Evolutionary conservation across 1,139 yeast genomes (phyloP), one percentile per base, ranked within the genome.

Genomic region (Hanseniaspora uvarum): DNA sequence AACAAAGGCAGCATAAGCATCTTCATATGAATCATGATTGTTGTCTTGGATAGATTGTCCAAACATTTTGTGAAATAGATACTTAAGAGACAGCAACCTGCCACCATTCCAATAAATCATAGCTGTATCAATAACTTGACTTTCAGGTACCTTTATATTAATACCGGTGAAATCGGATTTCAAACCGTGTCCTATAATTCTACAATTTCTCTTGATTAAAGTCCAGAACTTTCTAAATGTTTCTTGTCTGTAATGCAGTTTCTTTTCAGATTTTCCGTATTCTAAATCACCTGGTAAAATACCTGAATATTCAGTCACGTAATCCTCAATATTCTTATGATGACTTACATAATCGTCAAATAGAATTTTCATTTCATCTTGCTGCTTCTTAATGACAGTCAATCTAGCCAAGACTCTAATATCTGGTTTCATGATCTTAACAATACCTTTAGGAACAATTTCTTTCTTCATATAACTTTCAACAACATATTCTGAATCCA

Each of bases 1-100:
- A 52, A 79, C 68, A 60, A 94, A 74, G 0, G 99, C 98, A 12
- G 94, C 83, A 55, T 76, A 72, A 0, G 99, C 97, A 70, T 94
- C 99, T 64, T 94, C 98, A 46, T 92, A 87, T 0, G 97, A 89
- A 65, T 94, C 97, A 67, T 94, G 99, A 64, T 89, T 89, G 1
- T 94, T 95, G 2, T 80, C 81, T 67, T 94, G 98, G 21, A 94
- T 95, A 51, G 80, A 77, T 58, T 80, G 82, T 41, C 77, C 78
- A 55, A 92, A 72, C 52, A 92, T 72, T 31, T 80, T 80, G 74
- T 87, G 89, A 5, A 95, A 89, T 63, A 94, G 72, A 64, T 87
- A 94, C 63, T 92, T 84, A 60, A 94, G 75, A n/a, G 96, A 86
- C 39, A 94, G 72, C 58, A 81, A 84, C 57, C 99, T 69, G 75